Conservation (phyloP, 208 protist genomes). For the Trypanosoma lewisi region DNA sequence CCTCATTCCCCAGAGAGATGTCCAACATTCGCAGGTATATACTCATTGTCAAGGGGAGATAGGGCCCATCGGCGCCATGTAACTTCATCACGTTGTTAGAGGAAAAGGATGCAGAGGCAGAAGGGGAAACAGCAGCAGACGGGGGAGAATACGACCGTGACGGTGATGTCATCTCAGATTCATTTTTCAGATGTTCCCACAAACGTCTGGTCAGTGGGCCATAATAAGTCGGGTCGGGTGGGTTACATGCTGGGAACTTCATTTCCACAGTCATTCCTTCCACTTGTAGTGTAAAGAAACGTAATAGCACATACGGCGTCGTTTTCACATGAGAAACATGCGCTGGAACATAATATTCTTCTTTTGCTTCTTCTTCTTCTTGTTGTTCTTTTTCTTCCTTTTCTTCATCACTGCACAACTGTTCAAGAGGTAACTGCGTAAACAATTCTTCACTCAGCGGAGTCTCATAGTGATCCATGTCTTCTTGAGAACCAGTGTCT, state of each 20-base stretch:
- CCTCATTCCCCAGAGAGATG: constrained; percentile 22
- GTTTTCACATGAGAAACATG: too few relatives aligned
- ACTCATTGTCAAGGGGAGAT: constrained; percentile 29
- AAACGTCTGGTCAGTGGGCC: constrained; percentile 27
- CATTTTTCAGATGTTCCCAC: constrained; percentile 22
- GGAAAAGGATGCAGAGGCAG: not conserved
- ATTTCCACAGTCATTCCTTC: constrained; percentile 25
- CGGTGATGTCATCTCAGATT: too few relatives aligned
- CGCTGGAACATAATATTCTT: too few relatives aligned
- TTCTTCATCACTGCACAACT: too few relatives aligned
- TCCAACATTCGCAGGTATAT: constrained; percentile 20
- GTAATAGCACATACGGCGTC: constrained; percentile 22
- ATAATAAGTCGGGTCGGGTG: constrained; percentile 27
- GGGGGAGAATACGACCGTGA: too few relatives aligned
- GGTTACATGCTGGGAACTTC: constrained; percentile 17
- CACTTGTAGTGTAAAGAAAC: constrained; percentile 24
- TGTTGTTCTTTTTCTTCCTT: too few relatives aligned
- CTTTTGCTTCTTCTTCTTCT: too few relatives aligned
- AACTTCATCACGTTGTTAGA: not conserved
- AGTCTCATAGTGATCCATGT: constrained; percentile 8
- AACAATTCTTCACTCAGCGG: constrained; percentile 8
- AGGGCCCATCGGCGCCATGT: constrained; percentile 14
- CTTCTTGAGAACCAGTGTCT: constrained; percentile 5
- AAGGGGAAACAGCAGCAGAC: too few relatives aligned
- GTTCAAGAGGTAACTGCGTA: constrained; percentile 2